Base-by-base conservation (phyloP, 1,139 yeast genomes). In the Blastobotrys persicus region DNA sequence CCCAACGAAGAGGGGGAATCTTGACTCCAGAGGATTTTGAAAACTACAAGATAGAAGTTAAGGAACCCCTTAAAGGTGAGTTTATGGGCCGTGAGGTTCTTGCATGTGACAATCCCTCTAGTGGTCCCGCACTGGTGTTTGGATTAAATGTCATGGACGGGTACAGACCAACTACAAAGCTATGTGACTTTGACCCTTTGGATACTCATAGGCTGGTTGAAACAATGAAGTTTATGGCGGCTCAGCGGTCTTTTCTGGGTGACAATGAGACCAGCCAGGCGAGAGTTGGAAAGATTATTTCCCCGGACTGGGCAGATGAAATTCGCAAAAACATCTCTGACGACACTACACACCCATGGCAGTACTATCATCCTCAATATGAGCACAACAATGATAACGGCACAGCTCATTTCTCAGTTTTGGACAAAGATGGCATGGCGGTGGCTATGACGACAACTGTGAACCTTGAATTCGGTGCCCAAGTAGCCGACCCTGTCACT, bases 211-310 rank as follows among this genome's bases (percentile, higher is more conserved):
- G 87, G 49, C 64, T 88, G 12, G 72, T 89, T 12, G 98, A 92
- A 67, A 72, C 87, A 4, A 88, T 91, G 94, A 91, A 91, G 67
- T 92, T 96, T 96, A 78, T 88, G 77, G 88, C 91, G 0, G 78
- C 94, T 7, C 91, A 85, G 0, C 75, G 98, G 52, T 81, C 92
- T 14, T 77, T 87, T 59, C 75, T 91, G 19, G 98, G 98, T 1
- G 96, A 88, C 60, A 69, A 69, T 2, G 65, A 68, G 6, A 19
- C 26, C 7, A 74, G 69, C 17, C 55, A 65, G 2, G 56, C 59
- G 48, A 72, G 73, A 6, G 66, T 75, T 13, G 59, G 58, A 13
- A 64, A 69, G 32, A 66, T 80, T 16, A 58, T 71, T 17, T 61
- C 72, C 28, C 55, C 62, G 2, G 73, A 76, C 31, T 91, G 94